Conservation (phyloP, 1,139 yeast species). For the Suhomyces anneliseae region DNA sequence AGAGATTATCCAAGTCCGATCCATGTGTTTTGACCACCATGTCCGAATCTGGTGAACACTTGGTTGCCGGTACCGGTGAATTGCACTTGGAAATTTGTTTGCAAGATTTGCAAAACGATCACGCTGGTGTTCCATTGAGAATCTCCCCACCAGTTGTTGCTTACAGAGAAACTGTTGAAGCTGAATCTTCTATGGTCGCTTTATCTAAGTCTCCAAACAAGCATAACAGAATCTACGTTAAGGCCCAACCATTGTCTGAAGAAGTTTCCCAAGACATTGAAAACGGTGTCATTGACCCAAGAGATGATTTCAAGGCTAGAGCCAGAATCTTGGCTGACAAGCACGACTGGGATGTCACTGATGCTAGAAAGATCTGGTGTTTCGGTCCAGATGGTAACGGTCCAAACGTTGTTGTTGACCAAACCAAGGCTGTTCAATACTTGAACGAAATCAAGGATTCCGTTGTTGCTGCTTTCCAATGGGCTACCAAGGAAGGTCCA, state of each 20-base stretch:
- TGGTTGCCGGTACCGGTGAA: constrained; percentile 99
- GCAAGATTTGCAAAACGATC: constrained; percentile 95
- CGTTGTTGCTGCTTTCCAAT: constrained; percentile 99
- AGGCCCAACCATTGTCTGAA: constrained; percentile 95
- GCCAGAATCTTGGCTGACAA: constrained; percentile 99
- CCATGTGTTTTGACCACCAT: constrained; percentile 93
- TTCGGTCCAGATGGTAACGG: constrained; percentile 99
- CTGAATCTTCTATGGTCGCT: constrained; percentile 92
- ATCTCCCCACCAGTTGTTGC: constrained; percentile 97
- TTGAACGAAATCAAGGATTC: constrained; percentile 99
- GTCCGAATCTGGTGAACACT: constrained; percentile 97
- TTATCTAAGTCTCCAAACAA: constrained; percentile 99
- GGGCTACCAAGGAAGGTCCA: constrained; percentile 99
- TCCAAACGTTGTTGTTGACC: constrained; percentile 98
- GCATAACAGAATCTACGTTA: constrained; percentile 99
- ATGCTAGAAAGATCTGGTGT: constrained; percentile 99
- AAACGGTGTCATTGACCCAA: constrained; percentile 86
- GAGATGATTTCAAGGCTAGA: constrained; percentile 99
- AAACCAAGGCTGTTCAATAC: constrained; percentile 99
- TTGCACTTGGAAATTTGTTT: constrained; percentile 98
- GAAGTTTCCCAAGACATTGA: constrained; percentile 93
- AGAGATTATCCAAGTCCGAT: constrained; percentile 99
- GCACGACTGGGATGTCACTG: constrained; percentile 99
- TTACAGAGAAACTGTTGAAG: constrained; percentile 97
- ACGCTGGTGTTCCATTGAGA: constrained; percentile 99